Base-by-base conservation (phyloP, 1,284 basidiomycete genomes). In the Boletus hoseneyae region DNA sequence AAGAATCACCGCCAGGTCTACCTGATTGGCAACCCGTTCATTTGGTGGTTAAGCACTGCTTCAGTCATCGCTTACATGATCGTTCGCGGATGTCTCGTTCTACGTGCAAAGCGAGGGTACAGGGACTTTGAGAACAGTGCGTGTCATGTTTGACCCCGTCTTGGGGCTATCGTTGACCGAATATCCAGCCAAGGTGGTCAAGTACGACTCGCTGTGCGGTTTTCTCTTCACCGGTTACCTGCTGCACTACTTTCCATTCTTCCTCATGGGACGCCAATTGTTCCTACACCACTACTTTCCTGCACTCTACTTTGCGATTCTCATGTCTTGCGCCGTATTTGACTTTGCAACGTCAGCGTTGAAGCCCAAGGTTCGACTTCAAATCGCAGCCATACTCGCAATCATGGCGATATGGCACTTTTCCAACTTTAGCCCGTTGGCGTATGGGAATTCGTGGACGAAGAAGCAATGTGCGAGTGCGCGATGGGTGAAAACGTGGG, bases 231-330 rank as follows among this genome's bases (percentile, higher is more conserved):
- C 90, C n/a, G 93, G 91, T 45, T 98, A 95, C 93, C 76, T 75
- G n/a, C 64, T 97, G 39, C 96, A 98, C 73, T 98, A 96, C 71
- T 77, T 93, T 63, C 96, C 96, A 10, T 99, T 99, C 80, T 97
- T 85, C 80, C 74, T 97, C 57, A 98, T 98, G 96, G 74, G 82
- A 44, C 90, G 96, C 21, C 96, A 99, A 66, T 82, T 98, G 40
- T 98, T 98, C 80, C 70, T 98, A 25, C 95, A 98, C 67, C 95
- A 98, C 72, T 97, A 98, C 68, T 87, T 97, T 68, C 95, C 95
- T 0, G 93, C 96, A 0, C 77, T 99, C 13, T 99, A 97, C 70
- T 98, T 95, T 65, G 85, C 92, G 18, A 85, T 98, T 57, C 79
- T 99, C 9, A 74, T 94, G 23, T 77, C 80, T 27, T 88, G 87